phyloP scores from a whole-genome alignment of 768 basidiomycete genomes.

The Collybia sp. region DNA sequence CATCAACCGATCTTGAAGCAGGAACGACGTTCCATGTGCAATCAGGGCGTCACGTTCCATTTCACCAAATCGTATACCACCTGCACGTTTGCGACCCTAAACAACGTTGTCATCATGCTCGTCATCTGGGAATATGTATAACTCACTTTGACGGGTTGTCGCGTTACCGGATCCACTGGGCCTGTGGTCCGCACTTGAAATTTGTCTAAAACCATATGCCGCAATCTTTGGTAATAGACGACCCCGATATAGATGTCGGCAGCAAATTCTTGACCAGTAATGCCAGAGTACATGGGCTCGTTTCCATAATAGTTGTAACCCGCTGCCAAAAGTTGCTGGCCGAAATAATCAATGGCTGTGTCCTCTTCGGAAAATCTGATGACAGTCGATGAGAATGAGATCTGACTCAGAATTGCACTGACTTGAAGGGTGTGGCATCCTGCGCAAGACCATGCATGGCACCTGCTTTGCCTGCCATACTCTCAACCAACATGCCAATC shows the following conservation, averaged over 20 bases:
- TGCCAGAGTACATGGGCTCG: slow-evolving; percentile 99
- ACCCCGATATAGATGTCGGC: slow-evolving; percentile 99
- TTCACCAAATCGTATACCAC: slow-evolving; percentile 99
- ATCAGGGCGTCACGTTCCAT: slow-evolving; percentile 99
- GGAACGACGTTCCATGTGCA: slow-evolving; percentile 97
- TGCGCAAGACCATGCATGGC: slow-evolving; percentile 98
- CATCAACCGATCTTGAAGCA: slow-evolving; percentile 97
- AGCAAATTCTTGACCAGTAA: slow-evolving; percentile 97
- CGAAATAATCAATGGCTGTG: slow-evolving; percentile 97
- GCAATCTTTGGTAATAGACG: slow-evolving; percentile 96
- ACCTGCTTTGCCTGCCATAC: slow-evolving; percentile 98
- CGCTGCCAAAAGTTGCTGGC: slow-evolving; percentile 86
- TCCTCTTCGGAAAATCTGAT: slow-evolving; percentile 90
- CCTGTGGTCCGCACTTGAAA: slow-evolving; percentile 99
- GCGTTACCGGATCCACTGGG: slow-evolving; percentile 91
- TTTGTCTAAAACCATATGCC: slow-evolving; percentile 99
- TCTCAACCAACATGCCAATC: slow-evolving; percentile 99
- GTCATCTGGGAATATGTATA: not conserved
- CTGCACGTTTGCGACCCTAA: slow-evolving; percentile 95
- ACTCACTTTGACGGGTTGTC: slow-evolving; percentile 93
- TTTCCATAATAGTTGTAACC: slow-evolving; percentile 99
- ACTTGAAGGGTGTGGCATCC: slow-evolving; percentile 99
- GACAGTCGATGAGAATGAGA: slow-evolving; percentile 8
- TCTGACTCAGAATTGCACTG: slow-evolving; percentile 21
- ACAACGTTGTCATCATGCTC: not conserved